A percentile compares a stretch with the other conserved stretches of the same genome.
Conservation (phyloP, 495 filamentous ascomycete species). For the Tuber magnatum region DNA sequence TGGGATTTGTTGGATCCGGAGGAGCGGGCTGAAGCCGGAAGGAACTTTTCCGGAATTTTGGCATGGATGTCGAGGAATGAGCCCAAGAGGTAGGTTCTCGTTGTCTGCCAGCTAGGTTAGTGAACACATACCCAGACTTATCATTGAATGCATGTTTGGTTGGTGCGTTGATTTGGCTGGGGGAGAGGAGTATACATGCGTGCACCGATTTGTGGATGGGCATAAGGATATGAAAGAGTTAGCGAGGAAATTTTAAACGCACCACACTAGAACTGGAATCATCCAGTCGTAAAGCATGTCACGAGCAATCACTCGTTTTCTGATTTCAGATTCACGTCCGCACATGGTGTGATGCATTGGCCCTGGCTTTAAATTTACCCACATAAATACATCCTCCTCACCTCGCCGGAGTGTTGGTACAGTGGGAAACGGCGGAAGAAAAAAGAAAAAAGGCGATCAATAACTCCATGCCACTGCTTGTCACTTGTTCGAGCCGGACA, state of each 20-base stretch:
- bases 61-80: constrained; percentile 31
- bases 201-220: neutral
- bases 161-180: neutral
- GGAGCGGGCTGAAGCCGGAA: constrained; percentile 35
- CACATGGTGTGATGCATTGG: neutral
- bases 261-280: neutral
- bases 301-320: neutral
- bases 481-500: too few species aligned
- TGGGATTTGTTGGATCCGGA: constrained; percentile 36
- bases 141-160: neutral
- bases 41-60: constrained; percentile 30
- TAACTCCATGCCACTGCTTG: too few species aligned
- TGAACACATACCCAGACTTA: neutral
- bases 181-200: neutral
- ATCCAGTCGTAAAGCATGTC: neutral
- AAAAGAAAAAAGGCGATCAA: too few species aligned
- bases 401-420: too few species aligned
- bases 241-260: neutral
- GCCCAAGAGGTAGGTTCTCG: constrained; percentile 10
- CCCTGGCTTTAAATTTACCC: neutral
- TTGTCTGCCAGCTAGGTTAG: neutral
- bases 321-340: neutral
- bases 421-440: too few species aligned
- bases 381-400: too few species aligned
- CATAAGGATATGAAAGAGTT: neutral